Evolutionary conservation across 192 early-diverging fungal genomes (phyloP).

Genomic region (Coemansia sp.): DNA sequence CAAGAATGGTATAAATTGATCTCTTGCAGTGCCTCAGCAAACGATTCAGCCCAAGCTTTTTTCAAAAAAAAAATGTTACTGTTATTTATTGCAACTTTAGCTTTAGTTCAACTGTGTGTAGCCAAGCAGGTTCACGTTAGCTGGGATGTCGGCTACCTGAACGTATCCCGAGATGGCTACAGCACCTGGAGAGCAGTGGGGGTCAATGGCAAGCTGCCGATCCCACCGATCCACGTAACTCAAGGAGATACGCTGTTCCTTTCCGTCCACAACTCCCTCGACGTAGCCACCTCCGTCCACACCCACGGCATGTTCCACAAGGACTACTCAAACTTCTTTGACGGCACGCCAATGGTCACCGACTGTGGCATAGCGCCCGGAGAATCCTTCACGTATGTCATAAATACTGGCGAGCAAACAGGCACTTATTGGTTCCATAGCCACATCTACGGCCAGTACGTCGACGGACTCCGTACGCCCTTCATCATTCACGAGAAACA

Average conservation of each 20-base stretch:
- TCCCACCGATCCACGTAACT: not conserved
- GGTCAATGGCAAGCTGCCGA: not conserved
- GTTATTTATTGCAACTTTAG: not conserved
- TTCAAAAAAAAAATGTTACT: too few relatives aligned
- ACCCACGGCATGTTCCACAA: not conserved
- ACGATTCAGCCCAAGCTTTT: too few relatives aligned
- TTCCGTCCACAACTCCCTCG: not conserved
- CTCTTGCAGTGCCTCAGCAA: too few relatives aligned
- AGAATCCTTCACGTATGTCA: constrained; percentile 61
- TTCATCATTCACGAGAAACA: constrained; percentile 60
- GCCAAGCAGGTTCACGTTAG: not conserved
- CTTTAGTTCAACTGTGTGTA: not conserved
- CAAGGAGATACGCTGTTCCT: not conserved
- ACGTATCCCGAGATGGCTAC: not conserved
- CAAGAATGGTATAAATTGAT: too few relatives aligned
- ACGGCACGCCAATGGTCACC: constrained; percentile 63
- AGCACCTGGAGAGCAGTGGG: not conserved
- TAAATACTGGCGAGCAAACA: constrained; percentile 34
- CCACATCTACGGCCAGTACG: constrained; percentile 65
- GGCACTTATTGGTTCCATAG: constrained; percentile 82
- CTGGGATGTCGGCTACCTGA: not conserved
- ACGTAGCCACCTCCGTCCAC: not conserved
- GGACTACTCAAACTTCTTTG: constrained; percentile 57
- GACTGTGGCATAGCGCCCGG: constrained; percentile 71
- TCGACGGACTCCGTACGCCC: constrained; percentile 70